A percentile compares a stretch with the other conserved stretches of the same genome.
Evolutionary conservation across 2,329 filamentous ascomycete genomes (phyloP).

Genomic region (Neoscytalidium dimidiatum): DNA sequence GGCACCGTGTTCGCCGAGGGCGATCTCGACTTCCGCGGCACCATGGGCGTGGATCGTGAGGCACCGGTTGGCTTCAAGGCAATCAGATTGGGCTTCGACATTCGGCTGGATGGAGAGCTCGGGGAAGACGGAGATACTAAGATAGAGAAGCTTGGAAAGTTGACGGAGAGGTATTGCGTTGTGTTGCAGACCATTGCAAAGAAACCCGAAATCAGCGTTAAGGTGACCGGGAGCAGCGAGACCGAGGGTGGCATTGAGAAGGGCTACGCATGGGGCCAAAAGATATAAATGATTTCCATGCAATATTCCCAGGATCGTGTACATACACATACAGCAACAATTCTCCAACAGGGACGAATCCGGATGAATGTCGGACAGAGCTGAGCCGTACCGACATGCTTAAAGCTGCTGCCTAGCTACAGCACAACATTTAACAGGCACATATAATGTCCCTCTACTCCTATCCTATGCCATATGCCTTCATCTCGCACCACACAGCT

Average conservation of each 20-base stretch:
- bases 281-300: not conserved
- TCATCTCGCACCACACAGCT: no score
- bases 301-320: not conserved
- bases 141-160: conserved; percentile 47
- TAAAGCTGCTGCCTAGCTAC: no score
- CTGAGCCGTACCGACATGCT: not conserved
- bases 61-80: conserved; percentile 51
- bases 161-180: conserved; percentile 55
- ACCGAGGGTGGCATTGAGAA: conserved; percentile 24
- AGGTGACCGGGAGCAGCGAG: not conserved
- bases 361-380: not conserved
- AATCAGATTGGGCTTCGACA: conserved; percentile 47
- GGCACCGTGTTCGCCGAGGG: conserved; percentile 49
- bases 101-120: not conserved
- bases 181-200: conserved; percentile 15
- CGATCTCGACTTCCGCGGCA: conserved; percentile 53
- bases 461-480: no score
- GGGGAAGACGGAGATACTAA: conserved; percentile 43
- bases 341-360: no score
- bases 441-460: no score
- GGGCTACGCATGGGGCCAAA: not conserved
- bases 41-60: conserved; percentile 49
- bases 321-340: no score
- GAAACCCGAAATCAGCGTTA: conserved; percentile 1
- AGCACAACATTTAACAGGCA: no score